phyloP scores from a whole-genome alignment of 2,329 filamentous ascomycete genomes.

The Nigrospora sphaerica region DNA sequence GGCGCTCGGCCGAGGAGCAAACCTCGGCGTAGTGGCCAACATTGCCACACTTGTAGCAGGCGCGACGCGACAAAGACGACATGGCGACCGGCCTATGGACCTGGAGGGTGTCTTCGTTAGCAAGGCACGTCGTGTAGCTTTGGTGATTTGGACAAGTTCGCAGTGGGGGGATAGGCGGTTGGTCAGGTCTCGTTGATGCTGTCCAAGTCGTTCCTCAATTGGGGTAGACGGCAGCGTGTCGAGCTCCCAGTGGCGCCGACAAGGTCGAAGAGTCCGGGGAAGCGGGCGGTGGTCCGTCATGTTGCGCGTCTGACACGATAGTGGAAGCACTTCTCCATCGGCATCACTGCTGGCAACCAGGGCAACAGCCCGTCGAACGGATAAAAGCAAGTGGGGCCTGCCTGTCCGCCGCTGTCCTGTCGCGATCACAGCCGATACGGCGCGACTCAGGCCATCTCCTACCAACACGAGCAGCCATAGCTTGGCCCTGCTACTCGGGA shows the following conservation, averaged over 20 bases:
- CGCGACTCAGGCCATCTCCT: not conserved
- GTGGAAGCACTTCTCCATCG: not conserved
- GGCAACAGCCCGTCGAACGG: not conserved
- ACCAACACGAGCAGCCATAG: not conserved
- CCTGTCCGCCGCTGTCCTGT: not conserved
- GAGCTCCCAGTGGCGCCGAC: not conserved
- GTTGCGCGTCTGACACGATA: not conserved
- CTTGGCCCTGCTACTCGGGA: not conserved
- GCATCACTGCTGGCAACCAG: not conserved
- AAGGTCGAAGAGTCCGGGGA: too few relatives aligned
- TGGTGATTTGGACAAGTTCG: constrained; percentile 21
- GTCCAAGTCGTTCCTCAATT: constrained; percentile 22
- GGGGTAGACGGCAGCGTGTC: constrained; percentile 20
- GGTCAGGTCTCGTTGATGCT: constrained; percentile 12
- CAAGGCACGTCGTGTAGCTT: constrained; percentile 22
- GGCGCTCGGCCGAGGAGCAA: constrained; percentile 93
- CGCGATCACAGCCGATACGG: not conserved
- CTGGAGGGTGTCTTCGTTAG: constrained; percentile 25
- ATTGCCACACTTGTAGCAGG: constrained; percentile 79
- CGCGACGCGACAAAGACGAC: constrained; percentile 75
- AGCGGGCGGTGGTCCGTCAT: not conserved
- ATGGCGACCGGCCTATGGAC: constrained; percentile 38
- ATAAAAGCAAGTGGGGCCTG: not conserved
- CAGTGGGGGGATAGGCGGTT: constrained; percentile 21
- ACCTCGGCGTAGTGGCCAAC: constrained; percentile 81